Conservation (phyloP, 139 green algal species). For the Astrephomene gubernaculifera region DNA sequence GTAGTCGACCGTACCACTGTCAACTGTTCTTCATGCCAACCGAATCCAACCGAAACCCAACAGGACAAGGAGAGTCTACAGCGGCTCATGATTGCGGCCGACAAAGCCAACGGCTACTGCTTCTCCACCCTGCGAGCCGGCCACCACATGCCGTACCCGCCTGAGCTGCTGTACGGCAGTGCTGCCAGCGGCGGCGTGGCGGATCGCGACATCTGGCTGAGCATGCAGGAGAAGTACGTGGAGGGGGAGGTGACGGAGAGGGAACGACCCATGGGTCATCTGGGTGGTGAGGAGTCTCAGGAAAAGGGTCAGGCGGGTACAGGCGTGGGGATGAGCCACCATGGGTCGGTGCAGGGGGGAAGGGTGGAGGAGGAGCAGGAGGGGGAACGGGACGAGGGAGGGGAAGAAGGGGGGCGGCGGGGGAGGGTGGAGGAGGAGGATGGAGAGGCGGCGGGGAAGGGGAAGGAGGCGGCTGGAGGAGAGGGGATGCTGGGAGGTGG, state of each 20-base stretch:
- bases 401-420: background rate
- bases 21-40: no score
- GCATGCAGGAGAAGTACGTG: constrained; percentile 44
- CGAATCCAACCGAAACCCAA: no score
- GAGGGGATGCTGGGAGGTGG: no score
- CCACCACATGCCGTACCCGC: constrained; percentile 51
- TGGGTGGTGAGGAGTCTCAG: no score
- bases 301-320: no score
- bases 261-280: no score
- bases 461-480: no score
- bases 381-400: background rate
- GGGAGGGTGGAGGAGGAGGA: background rate
- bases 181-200: background rate
- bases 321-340: no score
- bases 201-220: constrained; percentile 36
- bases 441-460: background rate
- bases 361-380: background rate
- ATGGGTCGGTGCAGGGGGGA: no score
- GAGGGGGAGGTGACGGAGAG: constrained; percentile 39
- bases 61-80: constrained; percentile 74
- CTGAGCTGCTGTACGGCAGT: constrained; percentile 41
- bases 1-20: no score
- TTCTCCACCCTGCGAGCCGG: constrained; percentile 64
- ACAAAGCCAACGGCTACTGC: constrained; percentile 87
- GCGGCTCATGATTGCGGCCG: constrained; percentile 67